These are phyloP conservation scores for Pulveroboletus frians DNA, from an alignment of 768 basidiomycete species.

Conservation along the genomic window DNA sequence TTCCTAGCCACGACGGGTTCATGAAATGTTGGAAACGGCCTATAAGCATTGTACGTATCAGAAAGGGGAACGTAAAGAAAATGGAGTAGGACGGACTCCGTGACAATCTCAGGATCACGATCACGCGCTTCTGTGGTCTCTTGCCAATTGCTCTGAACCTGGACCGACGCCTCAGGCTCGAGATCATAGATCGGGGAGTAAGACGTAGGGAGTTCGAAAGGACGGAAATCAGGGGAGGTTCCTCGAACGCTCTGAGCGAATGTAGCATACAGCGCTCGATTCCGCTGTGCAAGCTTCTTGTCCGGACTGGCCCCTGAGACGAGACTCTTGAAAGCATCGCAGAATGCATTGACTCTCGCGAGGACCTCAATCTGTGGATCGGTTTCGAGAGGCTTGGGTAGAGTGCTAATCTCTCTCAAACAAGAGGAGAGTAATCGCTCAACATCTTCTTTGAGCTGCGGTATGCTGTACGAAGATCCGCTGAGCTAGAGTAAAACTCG, in stretches of 20 bases:
- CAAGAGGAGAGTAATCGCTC: conserved; percentile 36
- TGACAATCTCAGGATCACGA: no score
- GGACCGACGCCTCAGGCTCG: no score
- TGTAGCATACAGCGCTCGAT: conserved; percentile 27
- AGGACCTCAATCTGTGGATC: conserved; percentile 46
- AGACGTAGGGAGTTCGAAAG: conserved; percentile 16
- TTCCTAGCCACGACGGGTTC: not conserved
- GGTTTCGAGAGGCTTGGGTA: conserved; percentile 36
- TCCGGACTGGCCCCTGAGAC: conserved; percentile 32
- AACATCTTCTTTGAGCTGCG: conserved; percentile 38
- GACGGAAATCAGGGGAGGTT: conserved; percentile 41
- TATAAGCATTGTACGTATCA: not conserved
- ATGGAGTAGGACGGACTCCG: not conserved
- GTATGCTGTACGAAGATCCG: conserved; percentile 36
- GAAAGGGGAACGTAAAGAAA: not conserved
- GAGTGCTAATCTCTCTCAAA: conserved; percentile 28
- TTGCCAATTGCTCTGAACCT: not conserved
- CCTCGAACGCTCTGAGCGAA: conserved; percentile 34
- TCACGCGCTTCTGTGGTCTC: not conserved
- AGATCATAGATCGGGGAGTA: conserved; percentile 9
- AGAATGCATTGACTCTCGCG: conserved; percentile 41
- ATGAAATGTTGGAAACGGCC: not conserved
- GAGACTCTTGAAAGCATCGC: conserved; percentile 30
- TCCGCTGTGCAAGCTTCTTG: conserved; percentile 35
- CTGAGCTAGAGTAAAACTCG: conserved; percentile 1